Base-by-base conservation (phyloP, 495 filamentous ascomycete genomes). In the Geoglossum glabrum region DNA sequence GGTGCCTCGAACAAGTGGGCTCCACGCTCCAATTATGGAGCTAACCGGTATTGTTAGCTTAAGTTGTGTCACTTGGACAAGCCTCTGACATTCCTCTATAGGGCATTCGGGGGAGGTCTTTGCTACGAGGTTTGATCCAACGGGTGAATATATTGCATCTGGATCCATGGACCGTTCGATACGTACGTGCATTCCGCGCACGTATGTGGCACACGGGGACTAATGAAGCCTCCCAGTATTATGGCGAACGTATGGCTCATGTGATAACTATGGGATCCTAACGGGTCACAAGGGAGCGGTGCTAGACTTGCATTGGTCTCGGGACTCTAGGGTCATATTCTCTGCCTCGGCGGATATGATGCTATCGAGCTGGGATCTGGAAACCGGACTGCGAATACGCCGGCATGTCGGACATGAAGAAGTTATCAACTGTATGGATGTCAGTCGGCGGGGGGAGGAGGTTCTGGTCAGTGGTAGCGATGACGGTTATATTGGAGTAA, bases 1-100 rank as follows among this genome's bases (percentile, higher is more conserved):
- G 90, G 75, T 79, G 61, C 81, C 84, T 38, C 78, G 90, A 61
- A 90, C 90, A 45, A 94, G 86, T 68, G 82, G 80, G 43, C 78
- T 97, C 7, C 84, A 93, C 67, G 85, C 92, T 51, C 90, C 90
- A 3, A 81, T 96, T 54, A 95, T 98, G 87, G 90, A 98, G 69
- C 74, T 98, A 34, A 82, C 82, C 52, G 90, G 90, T 70, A 77
- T 79, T 69, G 40, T 58, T 23, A 36, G 19, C 31, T 57, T 26
- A 13, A 23, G 11, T 25, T 26, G 13, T 26, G 40, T 13, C 47
- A 7, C 31, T 38, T 56, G 13, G 21, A 23, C 7, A 26, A 31
- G 52, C 19, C 21, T 2, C 27, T 36, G 13, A 56, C 17, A 15
- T 21, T 23, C 23, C 9, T 31, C 34, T 61, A 5, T 47, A 79